Evolutionary conservation across 2,329 filamentous ascomycete species (phyloP).

Genomic region (Fusarium graminum): DNA sequence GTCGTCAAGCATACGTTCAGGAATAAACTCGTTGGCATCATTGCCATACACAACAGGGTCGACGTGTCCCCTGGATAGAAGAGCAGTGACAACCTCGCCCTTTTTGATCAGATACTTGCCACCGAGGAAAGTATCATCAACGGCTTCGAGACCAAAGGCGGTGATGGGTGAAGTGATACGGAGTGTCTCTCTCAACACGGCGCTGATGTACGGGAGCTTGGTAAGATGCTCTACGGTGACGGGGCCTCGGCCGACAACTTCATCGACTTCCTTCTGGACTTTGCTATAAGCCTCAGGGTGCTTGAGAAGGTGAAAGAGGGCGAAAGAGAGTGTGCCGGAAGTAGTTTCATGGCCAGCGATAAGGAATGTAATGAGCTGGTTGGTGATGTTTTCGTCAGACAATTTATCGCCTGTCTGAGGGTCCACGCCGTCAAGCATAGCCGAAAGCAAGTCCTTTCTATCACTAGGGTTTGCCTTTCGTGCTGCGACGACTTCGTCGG

Average conservation of each 20-base stretch:
- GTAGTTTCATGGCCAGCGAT: constrained; percentile 81
- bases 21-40: constrained; percentile 74
- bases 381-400: constrained; percentile 71
- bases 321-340: constrained; percentile 74
- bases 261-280: constrained; percentile 76
- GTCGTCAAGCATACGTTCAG: constrained; percentile 79
- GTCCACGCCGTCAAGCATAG: constrained; percentile 77
- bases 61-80: constrained; percentile 68
- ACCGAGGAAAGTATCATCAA: constrained; percentile 66
- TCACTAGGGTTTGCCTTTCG: constrained; percentile 67
- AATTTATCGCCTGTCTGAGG: constrained; percentile 75
- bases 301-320: constrained; percentile 74
- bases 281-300: constrained; percentile 70
- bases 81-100: constrained; percentile 62
- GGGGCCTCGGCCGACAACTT: constrained; percentile 69
- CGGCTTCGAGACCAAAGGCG: constrained; percentile 66
- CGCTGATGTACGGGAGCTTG: constrained; percentile 75
- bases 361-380: constrained; percentile 80
- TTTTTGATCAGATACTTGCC: constrained; percentile 72
- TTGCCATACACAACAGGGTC: constrained; percentile 75
- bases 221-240: constrained; percentile 72
- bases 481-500: constrained; percentile 70
- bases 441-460: constrained; percentile 75
- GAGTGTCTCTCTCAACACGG: constrained; percentile 74
- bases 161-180: constrained; percentile 73